These are phyloP conservation scores for Tephrocybe rancida DNA, from an alignment of 768 basidiomycete species.

Conservation along the genomic window DNA sequence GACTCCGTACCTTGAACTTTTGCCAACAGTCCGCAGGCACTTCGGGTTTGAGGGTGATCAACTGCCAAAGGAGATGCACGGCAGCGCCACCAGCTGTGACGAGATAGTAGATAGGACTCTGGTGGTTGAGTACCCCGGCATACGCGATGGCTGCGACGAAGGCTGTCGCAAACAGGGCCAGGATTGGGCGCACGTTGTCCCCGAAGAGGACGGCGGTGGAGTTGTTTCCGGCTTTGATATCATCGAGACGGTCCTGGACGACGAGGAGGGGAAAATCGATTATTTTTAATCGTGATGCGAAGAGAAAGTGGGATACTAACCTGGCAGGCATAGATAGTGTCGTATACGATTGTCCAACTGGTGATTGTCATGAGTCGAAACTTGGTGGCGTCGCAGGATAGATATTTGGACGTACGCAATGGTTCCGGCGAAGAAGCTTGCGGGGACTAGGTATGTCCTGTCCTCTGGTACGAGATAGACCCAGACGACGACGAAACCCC, in stretches of 20 bases:
- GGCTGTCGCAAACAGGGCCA: constrained; percentile 38
- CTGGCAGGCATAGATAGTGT: constrained; percentile 17
- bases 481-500: constrained; percentile 23
- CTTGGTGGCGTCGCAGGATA: not conserved
- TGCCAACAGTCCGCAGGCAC: constrained; percentile 6
- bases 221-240: constrained; percentile 53
- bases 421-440: constrained; percentile 8
- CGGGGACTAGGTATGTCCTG: not conserved
- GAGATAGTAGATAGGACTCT: constrained; percentile 34
- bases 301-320: not conserved
- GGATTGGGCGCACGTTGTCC: constrained; percentile 39
- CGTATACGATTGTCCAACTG: constrained; percentile 14
- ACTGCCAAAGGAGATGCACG: constrained; percentile 10
- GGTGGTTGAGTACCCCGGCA: constrained; percentile 37
- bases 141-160: constrained; percentile 42
- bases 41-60: constrained; percentile 5
- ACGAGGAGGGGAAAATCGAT: constrained; percentile 56
- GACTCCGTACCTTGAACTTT: constrained; percentile 7
- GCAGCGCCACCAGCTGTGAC: constrained; percentile 22
- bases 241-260: constrained; percentile 59
- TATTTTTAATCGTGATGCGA: not conserved
- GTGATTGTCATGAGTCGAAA: not conserved
- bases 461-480: constrained; percentile 16
- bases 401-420: not conserved
- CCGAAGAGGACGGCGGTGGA: constrained; percentile 60